Percentiles rank a stretch among this genome's conserved stretches.
phyloP scores from a whole-genome alignment of 106 monocot species.

The Apostasia ramifera region DNA sequence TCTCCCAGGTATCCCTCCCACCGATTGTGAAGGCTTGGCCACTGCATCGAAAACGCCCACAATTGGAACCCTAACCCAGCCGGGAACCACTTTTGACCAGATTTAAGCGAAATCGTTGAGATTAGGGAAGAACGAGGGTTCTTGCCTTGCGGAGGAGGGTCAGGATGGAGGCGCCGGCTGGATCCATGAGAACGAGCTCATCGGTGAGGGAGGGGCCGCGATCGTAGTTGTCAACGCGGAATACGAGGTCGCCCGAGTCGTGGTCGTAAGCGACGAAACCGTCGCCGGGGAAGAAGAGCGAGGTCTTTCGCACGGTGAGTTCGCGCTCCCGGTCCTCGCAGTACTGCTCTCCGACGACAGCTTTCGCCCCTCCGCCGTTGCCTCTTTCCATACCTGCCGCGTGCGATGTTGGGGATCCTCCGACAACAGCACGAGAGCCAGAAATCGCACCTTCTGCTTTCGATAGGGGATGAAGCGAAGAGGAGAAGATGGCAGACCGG shows the following conservation, averaged over 20 bases:
- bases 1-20: conserved; percentile 90
- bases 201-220: conserved; percentile 15
- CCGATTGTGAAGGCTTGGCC: conserved; percentile 79
- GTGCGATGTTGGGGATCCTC: neutral
- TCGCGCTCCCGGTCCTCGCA: conserved; percentile 52
- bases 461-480: no score
- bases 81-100: neutral
- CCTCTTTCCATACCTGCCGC: neutral
- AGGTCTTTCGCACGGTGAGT: conserved; percentile 87
- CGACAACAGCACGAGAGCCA: no score
- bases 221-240: conserved; percentile 77
- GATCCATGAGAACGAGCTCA: conserved; percentile 72
- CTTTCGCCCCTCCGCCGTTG: neutral
- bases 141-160: conserved; percentile 57
- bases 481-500: no score
- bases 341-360: conserved; percentile 48
- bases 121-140: no score
- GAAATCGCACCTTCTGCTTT: no score
- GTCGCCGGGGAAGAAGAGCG: conserved; percentile 75
- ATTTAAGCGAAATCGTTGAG: neutral
- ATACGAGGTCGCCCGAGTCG: conserved; percentile 60
- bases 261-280: conserved; percentile 88
- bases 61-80: neutral
- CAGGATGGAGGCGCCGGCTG: conserved; percentile 58
- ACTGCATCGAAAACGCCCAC: conserved; percentile 14